Base-by-base conservation (phyloP, 2,329 filamentous ascomycete genomes). In the Mycosphaerelloides madeirae region DNA sequence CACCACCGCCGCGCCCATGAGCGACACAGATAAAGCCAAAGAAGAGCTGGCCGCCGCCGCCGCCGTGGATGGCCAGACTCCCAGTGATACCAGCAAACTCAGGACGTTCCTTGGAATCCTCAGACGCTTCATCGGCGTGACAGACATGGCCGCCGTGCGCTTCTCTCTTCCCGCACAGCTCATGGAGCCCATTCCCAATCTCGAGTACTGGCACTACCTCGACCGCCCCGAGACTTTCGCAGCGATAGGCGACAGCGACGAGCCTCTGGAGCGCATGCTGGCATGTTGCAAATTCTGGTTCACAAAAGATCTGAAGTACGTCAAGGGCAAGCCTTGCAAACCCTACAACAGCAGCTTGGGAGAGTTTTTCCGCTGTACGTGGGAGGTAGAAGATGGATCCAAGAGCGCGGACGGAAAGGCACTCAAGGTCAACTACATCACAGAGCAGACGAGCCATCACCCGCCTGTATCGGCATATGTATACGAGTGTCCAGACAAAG, bases 161-260 rank as follows among this genome's bases (percentile, higher is more conserved):
- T 98, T 98, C 72, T 97, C 91, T 13, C 78, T 98, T 39, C 93
- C 93, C 16, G 89, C 93, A 39, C 91, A 97, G 69, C 81, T 98
- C 33, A 79, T 98, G 61, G 93, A 98, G 68, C 93, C 93, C 29
- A 94, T 87, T 3, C 93, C 93, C 41, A 98, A 98, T 67, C 75
- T 98, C 64, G 93, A 98, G 73, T 98, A 97, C 72, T 98, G 93
- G 93, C 94, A 94, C 62, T 98, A 98, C 63, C 77, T 98, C 65
- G 93, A 98, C 68, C 81, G 89, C 57, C 91, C 91, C 16, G 94
- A 95, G 67, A 87, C 90, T 37, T 96, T 98, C 64, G 78, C 79
- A 52, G 83, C 80, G 53, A 84, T 85, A 61, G 93, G 91, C 59
- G 91, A 91, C 59, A 93, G 91, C 14, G 86, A 97, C 58, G 88